phyloP scores from a whole-genome alignment of 2,329 filamentous ascomycete genomes.

The Stromatinia cepivora region DNA sequence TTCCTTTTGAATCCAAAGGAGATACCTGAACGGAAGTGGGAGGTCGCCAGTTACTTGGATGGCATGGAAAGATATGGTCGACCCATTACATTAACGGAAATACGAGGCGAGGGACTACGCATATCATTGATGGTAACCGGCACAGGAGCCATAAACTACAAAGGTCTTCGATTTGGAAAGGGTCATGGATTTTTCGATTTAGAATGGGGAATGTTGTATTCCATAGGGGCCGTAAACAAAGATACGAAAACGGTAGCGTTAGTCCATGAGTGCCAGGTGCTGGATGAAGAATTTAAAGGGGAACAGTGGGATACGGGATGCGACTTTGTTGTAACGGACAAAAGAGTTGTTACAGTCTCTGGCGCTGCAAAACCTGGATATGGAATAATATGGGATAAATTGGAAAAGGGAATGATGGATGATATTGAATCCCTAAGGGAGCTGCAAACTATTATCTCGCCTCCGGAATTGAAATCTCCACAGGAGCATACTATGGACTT shows the following conservation, averaged over 20 bases:
- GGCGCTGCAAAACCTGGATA: slow-evolving; percentile 41
- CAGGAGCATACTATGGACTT: slow-evolving; percentile 17
- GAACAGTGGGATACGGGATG: slow-evolving; percentile 46
- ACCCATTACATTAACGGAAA: slow-evolving; percentile 42
- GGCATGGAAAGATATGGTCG: slow-evolving; percentile 47
- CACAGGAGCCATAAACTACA: slow-evolving; percentile 43
- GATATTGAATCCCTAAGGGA: slow-evolving; percentile 39
- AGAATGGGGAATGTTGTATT: slow-evolving; percentile 46
- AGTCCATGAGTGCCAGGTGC: slow-evolving; percentile 47
- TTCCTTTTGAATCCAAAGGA: slow-evolving; percentile 44
- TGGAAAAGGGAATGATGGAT: slow-evolving; percentile 43
- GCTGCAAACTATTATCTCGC: slow-evolving; percentile 23
- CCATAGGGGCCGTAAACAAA: slow-evolving; percentile 39
- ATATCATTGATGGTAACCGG: slow-evolving; percentile 44
- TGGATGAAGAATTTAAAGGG: slow-evolving; percentile 42
- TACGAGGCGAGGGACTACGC: slow-evolving; percentile 39
- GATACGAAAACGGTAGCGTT: slow-evolving; percentile 41
- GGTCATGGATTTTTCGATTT: slow-evolving; percentile 47
- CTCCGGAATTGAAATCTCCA: slow-evolving; percentile 19
- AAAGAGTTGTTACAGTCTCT: slow-evolving; percentile 37
- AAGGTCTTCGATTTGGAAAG: slow-evolving; percentile 46
- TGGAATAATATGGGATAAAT: slow-evolving; percentile 44
- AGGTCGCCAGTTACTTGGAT: slow-evolving; percentile 45
- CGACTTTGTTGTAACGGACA: slow-evolving; percentile 45
- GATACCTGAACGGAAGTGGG: slow-evolving; percentile 38